Conservation (phyloP, 2,329 filamentous ascomycete species). For the Colletotrichum cuscutae region DNA sequence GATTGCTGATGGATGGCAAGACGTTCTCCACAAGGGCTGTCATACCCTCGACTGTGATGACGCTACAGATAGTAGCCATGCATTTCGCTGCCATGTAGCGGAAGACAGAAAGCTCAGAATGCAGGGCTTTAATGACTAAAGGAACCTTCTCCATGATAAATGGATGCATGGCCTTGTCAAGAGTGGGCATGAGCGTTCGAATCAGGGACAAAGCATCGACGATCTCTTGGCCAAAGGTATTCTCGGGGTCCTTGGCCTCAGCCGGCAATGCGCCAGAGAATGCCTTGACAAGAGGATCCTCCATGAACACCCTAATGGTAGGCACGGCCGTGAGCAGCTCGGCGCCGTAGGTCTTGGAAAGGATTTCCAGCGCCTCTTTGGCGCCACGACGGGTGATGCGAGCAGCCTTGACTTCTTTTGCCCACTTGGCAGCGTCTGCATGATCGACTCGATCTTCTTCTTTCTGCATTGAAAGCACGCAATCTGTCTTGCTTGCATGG, state of each 20-base stretch:
- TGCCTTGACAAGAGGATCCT: constrained; percentile 79
- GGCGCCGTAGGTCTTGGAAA: constrained; percentile 82
- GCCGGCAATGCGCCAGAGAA: constrained; percentile 78
- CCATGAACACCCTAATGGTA: constrained; percentile 83
- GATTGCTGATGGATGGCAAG: constrained; percentile 90
- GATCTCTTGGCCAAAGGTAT: constrained; percentile 86
- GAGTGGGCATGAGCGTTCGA: constrained; percentile 90
- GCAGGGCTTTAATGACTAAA: constrained; percentile 85
- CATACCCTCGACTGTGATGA: constrained; percentile 95
- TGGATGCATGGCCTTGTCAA: constrained; percentile 77
- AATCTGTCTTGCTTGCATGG: constrained; percentile 80
- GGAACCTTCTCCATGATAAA: constrained; percentile 89
- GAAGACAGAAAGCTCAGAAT: constrained; percentile 89
- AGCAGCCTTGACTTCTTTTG: constrained; percentile 87
- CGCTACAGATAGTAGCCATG: constrained; percentile 95
- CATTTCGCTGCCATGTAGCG: constrained; percentile 98
- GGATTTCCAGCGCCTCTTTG: constrained; percentile 91
- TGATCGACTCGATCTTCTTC: constrained; percentile 97
- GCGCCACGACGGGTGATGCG: constrained; percentile 91
- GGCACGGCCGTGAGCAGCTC: constrained; percentile 85
- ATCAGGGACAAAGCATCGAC: constrained; percentile 95
- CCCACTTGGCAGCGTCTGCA: constrained; percentile 89
- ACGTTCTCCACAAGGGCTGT: constrained; percentile 95
- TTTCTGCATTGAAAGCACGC: constrained; percentile 93
- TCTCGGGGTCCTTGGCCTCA: constrained; percentile 78